phyloP scores from a whole-genome alignment of 495 filamentous ascomycete genomes.

The Tuber umbilicatum region DNA sequence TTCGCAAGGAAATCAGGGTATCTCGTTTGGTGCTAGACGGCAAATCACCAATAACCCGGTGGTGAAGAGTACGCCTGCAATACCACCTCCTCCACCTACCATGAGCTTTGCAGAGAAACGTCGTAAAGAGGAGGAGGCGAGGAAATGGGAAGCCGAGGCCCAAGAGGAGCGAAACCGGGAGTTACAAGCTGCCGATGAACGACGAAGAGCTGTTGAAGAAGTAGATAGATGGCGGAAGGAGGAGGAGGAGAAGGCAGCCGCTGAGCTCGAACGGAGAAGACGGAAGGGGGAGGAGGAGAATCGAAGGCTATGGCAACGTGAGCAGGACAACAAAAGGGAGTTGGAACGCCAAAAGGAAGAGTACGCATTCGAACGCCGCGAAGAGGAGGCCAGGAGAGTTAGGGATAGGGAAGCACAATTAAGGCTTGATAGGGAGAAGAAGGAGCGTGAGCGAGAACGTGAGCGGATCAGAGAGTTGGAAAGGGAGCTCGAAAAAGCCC shows the following conservation, averaged over 20 bases:
- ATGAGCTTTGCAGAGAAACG: constrained; percentile 44
- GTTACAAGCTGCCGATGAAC: constrained; percentile 25
- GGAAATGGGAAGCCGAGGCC: neutral
- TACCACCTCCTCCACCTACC: neutral
- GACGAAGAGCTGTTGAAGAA: constrained; percentile 12
- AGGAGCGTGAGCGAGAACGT: constrained; percentile 44
- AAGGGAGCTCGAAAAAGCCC: constrained; percentile 73
- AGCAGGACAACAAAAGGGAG: constrained; percentile 61
- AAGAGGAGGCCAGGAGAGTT: constrained; percentile 30
- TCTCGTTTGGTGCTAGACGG: constrained; percentile 80
- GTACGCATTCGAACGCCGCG: constrained; percentile 18
- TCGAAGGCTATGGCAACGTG: constrained; percentile 68
- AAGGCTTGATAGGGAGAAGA: constrained; percentile 33
- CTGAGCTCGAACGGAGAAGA: constrained; percentile 55
- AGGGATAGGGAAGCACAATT: constrained; percentile 36
- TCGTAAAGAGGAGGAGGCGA: constrained; percentile 48
- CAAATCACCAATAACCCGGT: constrained; percentile 85
- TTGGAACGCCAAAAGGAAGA: constrained; percentile 61
- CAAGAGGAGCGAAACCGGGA: constrained; percentile 45
- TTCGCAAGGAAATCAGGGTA: constrained; percentile 88
- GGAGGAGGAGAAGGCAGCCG: constrained; percentile 42
- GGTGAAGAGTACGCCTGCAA: constrained; percentile 51
- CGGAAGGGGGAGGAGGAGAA: constrained; percentile 49
- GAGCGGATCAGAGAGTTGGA: constrained; percentile 78
- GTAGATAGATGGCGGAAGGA: constrained; percentile 9